Evolutionary conservation across 192 early-diverging fungal genomes (phyloP), one percentile per base, ranked within the genome.

Genomic region (Chytriomyces confervae): DNA sequence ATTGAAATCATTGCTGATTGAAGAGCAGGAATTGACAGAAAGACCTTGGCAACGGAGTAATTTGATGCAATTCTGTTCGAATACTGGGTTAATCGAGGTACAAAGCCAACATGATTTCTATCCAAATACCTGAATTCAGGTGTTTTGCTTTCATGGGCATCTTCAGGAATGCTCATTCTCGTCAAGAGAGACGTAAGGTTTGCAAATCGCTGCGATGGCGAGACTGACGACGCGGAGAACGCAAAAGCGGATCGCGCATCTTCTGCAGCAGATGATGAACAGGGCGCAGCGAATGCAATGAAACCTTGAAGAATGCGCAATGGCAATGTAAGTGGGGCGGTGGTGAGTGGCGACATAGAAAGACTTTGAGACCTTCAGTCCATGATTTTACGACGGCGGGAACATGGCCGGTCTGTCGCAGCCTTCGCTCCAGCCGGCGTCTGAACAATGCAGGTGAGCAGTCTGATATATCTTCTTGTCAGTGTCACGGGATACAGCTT

Each of bases 21-120:
- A 18, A 76, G 61, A 20, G 49, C 64, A 9, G 9, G 29, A 23
- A 76, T 66, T 6, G 74, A 76, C 47, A 76, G 29, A 7, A 76
- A 36, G 29, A 76, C 66, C 61, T 76, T 76, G 20, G 61, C 48
- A 46, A 76, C 64, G 6, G 74, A 76, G 61, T 75, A 75, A 46
- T 63, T 63, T n/a, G 53, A 50, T 5, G 48, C 20, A 36, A 72
- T 72, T 43, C 67, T 69, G 44, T 13, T n/a, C 16, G 6, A 5
- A n/a, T 5, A 65, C 18, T n/a, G 29, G n/a, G 13, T 24, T 2
- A 13, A 65, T 65, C 13, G 5, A 23, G 18, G 57, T n/a, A 60
- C 16, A 60, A 57, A 60, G 20, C 20, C 16, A 60, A 60, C 57
- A 60, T 16, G 57, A 23, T 60, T 16, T n/a, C 16, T 16, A 2